Evolutionary conservation across 2,329 filamentous ascomycete species (phyloP).

Genomic region (Ceratocystis variospora): DNA sequence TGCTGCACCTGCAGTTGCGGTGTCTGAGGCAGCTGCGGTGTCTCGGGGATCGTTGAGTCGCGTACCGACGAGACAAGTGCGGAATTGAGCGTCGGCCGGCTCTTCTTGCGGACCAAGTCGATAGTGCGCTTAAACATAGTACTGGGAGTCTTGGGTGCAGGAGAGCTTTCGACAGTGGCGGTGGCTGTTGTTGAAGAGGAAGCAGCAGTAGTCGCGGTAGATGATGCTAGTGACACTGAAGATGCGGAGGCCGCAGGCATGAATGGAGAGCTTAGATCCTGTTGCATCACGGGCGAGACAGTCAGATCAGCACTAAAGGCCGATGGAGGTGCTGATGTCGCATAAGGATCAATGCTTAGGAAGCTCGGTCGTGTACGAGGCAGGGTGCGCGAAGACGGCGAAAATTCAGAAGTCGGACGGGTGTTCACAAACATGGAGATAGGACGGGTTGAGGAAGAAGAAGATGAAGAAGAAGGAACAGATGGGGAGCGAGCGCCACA

Average conservation of each 20-base stretch:
- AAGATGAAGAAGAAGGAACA: background rate
- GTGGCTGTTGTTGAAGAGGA: constrained; percentile 19
- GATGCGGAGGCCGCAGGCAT: background rate
- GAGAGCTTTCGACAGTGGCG: background rate
- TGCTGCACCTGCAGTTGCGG: background rate
- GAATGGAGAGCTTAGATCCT: background rate
- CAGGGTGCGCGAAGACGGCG: constrained; percentile 1
- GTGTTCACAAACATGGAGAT: constrained; percentile 14
- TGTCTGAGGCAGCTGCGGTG: constrained; percentile 16
- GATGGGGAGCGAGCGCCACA: background rate
- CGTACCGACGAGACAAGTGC: constrained; percentile 25
- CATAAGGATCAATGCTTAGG: constrained; percentile 42
- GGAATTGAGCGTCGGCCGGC: constrained; percentile 34
- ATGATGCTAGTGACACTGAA: constrained; percentile 2
- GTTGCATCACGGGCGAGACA: constrained; percentile 3
- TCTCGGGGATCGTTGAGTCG: constrained; percentile 27
- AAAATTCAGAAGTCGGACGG: constrained; percentile 20
- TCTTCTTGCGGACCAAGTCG: constrained; percentile 42
- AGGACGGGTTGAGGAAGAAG: constrained; percentile 9
- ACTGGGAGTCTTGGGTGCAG: constrained; percentile 28
- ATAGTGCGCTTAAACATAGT: constrained; percentile 40
- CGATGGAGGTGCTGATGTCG: constrained; percentile 26
- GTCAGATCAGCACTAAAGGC: background rate
- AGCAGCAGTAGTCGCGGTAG: constrained; percentile 3
- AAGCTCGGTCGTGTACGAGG: constrained; percentile 31